Evolutionary conservation across 1,284 basidiomycete genomes (phyloP).

Genomic region (Phlebopus sp.): DNA sequence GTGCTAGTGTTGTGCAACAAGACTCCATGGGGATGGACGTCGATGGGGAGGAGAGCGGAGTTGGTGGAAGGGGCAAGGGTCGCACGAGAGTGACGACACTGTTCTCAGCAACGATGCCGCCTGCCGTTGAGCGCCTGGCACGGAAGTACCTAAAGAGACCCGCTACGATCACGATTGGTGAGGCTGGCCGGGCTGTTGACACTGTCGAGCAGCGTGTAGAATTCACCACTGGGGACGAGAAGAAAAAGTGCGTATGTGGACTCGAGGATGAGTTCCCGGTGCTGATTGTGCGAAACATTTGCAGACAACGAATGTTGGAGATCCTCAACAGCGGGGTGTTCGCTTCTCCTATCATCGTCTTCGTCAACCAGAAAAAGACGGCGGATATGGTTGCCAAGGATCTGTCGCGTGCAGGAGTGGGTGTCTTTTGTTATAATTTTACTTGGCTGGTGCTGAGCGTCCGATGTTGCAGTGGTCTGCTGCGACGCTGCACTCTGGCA

Average conservation of each 20-base stretch:
- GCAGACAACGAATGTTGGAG: constrained; percentile 78
- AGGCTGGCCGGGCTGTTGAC: constrained; percentile 95
- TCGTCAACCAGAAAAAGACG: constrained; percentile 99
- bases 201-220: constrained; percentile 97
- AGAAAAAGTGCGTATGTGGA: constrained; percentile 69
- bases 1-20: constrained; percentile 36
- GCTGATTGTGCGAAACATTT: constrained; percentile 8
- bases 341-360: constrained; percentile 93
- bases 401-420: constrained; percentile 77
- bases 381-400: constrained; percentile 96
- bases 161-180: constrained; percentile 96
- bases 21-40: constrained; percentile 60
- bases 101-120: constrained; percentile 98
- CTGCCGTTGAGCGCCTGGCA: constrained; percentile 91
- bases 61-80: constrained; percentile 59
- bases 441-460: constrained; percentile 7
- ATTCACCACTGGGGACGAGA: constrained; percentile 89
- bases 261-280: background rate
- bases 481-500: constrained; percentile 92
- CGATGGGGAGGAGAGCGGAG: constrained; percentile 40
- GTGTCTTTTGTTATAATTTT: constrained; percentile 26
- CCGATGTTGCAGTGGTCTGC: constrained; percentile 65
- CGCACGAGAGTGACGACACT: constrained; percentile 86
- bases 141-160: constrained; percentile 92
- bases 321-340: constrained; percentile 85